Evolutionary conservation across 2,329 filamentous ascomycete genomes (phyloP).

Genomic region (Nectriaceae sp.): DNA sequence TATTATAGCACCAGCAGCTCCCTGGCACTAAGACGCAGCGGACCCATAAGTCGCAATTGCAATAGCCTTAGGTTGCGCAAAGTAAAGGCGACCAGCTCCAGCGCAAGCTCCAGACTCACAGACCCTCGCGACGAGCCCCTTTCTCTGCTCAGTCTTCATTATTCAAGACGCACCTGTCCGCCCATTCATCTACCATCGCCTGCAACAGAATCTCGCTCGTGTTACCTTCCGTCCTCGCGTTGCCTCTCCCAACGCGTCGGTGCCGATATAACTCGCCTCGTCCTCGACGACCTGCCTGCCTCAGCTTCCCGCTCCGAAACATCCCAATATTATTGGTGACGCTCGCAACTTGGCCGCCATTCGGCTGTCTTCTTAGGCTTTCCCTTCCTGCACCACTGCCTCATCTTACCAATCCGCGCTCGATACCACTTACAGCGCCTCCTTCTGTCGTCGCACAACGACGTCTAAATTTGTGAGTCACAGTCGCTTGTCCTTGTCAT

Average conservation of each 20-base stretch:
- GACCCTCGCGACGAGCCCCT: constrained; percentile 9
- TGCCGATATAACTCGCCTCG: constrained; percentile 34
- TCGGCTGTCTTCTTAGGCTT: constrained; percentile 30
- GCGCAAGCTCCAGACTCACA: background rate
- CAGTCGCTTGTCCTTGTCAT: constrained; percentile 29
- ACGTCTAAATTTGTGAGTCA: constrained; percentile 37
- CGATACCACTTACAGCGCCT: constrained; percentile 18
- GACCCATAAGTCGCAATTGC: background rate
- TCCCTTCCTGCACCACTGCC: constrained; percentile 21
- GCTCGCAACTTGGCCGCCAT: constrained; percentile 34
- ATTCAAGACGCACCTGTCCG: constrained; percentile 25
- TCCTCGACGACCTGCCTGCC: constrained; percentile 18
- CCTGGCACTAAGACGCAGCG: background rate
- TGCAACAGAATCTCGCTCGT: constrained; percentile 35
- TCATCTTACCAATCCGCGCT: constrained; percentile 23
- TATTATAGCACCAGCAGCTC: background rate
- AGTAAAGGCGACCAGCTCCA: background rate
- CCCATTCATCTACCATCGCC: constrained; percentile 19
- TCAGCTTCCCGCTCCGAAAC: constrained; percentile 26
- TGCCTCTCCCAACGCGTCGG: constrained; percentile 31
- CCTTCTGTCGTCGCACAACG: constrained; percentile 30
- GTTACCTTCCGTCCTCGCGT: constrained; percentile 31
- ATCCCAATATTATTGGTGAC: constrained; percentile 38
- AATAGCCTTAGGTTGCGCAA: background rate
- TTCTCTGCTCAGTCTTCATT: no score